Evolutionary conservation across 768 basidiomycete species (phyloP), one percentile per base, ranked within the genome.

Genomic region (Amanita muscaria): DNA sequence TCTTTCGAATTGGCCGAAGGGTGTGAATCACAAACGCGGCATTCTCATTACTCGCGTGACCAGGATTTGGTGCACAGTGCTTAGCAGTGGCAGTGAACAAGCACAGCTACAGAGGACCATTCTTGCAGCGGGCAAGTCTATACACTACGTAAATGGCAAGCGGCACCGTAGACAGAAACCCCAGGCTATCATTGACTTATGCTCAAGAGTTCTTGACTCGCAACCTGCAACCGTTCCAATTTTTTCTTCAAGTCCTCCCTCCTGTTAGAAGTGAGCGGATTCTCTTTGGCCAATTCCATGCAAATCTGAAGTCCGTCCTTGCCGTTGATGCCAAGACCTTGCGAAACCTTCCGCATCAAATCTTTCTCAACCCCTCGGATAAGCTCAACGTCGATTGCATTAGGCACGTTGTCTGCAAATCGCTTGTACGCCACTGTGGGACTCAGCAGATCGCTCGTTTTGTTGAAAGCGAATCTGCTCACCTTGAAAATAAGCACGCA

Each of bases 401-500:
- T 60, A 4, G 79, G 76, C 3, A 82, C 56, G 37, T 68, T 72
- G 54, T 83, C 80, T 2, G 64, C 64, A 48, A 80, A 72, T 2
- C 79, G 68, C 56, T 79, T 79, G 56, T 74, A 79, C 0, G 76
- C 71, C 1, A 81, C 79, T 83, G 45, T 5, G 50, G 31, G n/a
- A n/a, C n/a, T n/a, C n/a, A n/a, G n/a, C n/a, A n/a, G n/a, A n/a
- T n/a, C n/a, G n/a, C n/a, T n/a, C n/a, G n/a, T n/a, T n/a, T n/a
- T n/a, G n/a, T n/a, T n/a, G n/a, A n/a, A n/a, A n/a, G n/a, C n/a
- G n/a, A n/a, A n/a, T 31, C 22, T 27, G 29, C 18, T n/a, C 53
- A 82, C 85, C 83, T 68, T 85, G 80, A 58, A 85, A 86, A 51
- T 86, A 85, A 0, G 79, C 83, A 4, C 80, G 67, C 1, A 84